Conservation (phyloP, 176 grass and related monocot species). For the Otatea glauca region DNA sequence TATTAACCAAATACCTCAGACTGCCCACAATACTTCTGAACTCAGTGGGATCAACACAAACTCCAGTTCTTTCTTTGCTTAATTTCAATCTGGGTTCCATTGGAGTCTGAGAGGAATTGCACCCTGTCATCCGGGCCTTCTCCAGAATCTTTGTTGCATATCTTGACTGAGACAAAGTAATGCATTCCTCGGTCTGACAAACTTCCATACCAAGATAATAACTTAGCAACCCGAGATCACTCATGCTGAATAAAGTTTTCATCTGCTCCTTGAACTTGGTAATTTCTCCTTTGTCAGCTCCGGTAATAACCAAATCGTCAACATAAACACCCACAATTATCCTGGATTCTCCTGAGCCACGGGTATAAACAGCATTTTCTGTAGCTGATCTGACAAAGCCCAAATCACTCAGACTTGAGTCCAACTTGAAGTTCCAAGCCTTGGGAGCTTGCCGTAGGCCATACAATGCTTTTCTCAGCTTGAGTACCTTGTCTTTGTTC, state of each 20-base stretch:
- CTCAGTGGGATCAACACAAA: no score
- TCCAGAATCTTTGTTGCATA: neutral
- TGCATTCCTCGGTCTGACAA: accelerated
- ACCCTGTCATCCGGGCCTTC: neutral
- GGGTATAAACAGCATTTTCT: neutral
- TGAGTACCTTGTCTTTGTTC: neutral
- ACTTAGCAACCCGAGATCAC: neutral
- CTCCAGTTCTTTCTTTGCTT: no score
- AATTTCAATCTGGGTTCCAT: no score
- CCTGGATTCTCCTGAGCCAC: neutral
- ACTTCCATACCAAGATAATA: neutral
- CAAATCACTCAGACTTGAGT: neutral
- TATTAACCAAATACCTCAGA: no score
- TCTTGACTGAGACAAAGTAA: neutral
- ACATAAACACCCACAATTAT: neutral
- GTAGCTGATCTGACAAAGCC: neutral
- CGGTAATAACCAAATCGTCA: neutral
- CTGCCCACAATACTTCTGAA: no score
- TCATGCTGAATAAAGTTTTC: neutral
- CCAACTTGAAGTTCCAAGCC: neutral
- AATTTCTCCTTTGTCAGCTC: neutral
- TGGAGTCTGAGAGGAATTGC: no score
- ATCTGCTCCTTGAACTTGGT: neutral
- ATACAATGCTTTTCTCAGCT: neutral
- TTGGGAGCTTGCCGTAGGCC: neutral